These are phyloP conservation scores for Polyporus tsugae DNA, from an alignment of 1,284 basidiomycete species.

Conservation along the genomic window DNA sequence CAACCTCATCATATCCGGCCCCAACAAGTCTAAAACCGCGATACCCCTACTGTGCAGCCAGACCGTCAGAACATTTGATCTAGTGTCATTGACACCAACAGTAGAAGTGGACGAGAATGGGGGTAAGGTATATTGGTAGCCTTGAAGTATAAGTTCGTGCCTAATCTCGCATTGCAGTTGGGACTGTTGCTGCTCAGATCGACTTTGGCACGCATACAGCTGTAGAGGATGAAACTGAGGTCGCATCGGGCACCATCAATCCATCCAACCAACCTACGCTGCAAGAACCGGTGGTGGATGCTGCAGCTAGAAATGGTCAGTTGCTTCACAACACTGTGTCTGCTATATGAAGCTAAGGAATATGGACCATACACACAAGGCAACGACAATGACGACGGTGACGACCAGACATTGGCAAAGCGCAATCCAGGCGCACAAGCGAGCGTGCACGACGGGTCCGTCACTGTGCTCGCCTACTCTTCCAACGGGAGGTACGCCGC, in stretches of 20 bases:
- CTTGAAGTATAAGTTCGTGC: background rate
- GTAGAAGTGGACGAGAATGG: slow-evolving; percentile 10
- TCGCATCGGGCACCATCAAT: background rate
- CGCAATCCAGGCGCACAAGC: slow-evolving; percentile 3
- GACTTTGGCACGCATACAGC: background rate
- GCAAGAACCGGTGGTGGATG: background rate
- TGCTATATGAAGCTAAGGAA: background rate
- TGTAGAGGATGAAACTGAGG: background rate
- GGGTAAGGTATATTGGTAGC: background rate
- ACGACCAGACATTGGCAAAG: background rate
- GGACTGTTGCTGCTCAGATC: background rate
- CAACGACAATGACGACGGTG: background rate
- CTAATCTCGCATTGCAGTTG: background rate
- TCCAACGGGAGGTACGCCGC: slow-evolving; percentile 34
- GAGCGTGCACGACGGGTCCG: slow-evolving; percentile 25
- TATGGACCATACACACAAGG: background rate
- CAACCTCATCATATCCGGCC: slow-evolving; percentile 12
- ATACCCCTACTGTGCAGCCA: slow-evolving; percentile 24
- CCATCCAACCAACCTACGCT: background rate
- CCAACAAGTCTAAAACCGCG: slow-evolving; percentile 9
- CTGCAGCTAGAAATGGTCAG: background rate
- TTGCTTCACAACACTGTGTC: background rate
- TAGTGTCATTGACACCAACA: background rate
- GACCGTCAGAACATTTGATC: slow-evolving; percentile 17
- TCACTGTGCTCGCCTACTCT: slow-evolving; percentile 35